Conservation (phyloP, 257 asterid species). For the Solanum megistacrolobum region DNA sequence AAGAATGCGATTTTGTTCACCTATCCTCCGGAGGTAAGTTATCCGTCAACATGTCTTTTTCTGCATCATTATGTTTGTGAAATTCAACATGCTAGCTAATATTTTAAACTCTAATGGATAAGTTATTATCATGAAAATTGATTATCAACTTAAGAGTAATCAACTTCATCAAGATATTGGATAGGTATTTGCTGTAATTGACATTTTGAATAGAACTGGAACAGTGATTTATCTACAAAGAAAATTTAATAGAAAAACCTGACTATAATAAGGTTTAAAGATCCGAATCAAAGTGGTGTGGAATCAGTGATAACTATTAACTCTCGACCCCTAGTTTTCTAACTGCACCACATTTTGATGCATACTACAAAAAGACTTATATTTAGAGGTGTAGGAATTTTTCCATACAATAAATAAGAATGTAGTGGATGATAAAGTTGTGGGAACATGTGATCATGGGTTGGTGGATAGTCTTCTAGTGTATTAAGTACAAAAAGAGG, state of each 20-base stretch:
- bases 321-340: neutral
- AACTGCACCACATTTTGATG: neutral
- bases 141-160: neutral
- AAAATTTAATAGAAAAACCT: neutral
- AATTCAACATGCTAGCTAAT: neutral
- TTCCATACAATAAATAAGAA: neutral
- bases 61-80: neutral
- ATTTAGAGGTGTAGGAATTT: neutral
- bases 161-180: neutral
- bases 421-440: neutral
- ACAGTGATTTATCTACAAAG: neutral
- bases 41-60: neutral
- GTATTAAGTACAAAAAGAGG: neutral
- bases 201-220: neutral
- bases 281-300: neutral
- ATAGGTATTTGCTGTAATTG: neutral
- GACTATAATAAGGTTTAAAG: neutral
- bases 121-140: neutral
- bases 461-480: neutral
- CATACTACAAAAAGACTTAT: neutral
- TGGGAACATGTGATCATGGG: neutral
- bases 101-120: neutral
- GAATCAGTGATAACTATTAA: neutral
- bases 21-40: constrained; percentile 80
- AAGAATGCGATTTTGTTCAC: constrained; percentile 85